Conservation (phyloP, 2,329 filamentous ascomycete genomes). For the Colletotrichum sidae region DNA sequence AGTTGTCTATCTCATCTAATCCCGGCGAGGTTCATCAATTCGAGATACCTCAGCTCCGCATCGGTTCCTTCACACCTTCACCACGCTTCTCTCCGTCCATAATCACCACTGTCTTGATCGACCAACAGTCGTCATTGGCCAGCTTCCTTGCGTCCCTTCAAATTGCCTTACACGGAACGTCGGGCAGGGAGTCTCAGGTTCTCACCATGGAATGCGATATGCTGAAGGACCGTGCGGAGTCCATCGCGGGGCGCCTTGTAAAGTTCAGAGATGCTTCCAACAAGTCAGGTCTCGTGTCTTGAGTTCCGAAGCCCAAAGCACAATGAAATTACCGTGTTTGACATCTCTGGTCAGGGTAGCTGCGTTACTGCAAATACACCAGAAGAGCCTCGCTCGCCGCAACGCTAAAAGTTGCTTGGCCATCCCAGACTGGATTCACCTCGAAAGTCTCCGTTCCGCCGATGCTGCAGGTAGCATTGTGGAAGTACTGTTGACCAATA, state of each 20-base stretch:
- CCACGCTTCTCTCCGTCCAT: slow-evolving; percentile 47
- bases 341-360: neutral
- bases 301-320: neutral
- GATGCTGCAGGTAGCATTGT: slow-evolving; percentile 20
- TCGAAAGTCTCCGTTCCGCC: slow-evolving; percentile 27
- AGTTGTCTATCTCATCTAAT: slow-evolving; percentile 41
- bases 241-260: slow-evolving; percentile 38
- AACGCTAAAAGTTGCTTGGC: slow-evolving; percentile 37
- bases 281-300: slow-evolving; percentile 5
- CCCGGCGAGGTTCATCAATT: slow-evolving; percentile 47
- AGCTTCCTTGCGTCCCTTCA: slow-evolving; percentile 2
- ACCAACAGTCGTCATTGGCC: slow-evolving; percentile 44
- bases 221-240: slow-evolving; percentile 39
- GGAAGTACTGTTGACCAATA: slow-evolving; percentile 27
- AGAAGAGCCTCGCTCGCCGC: slow-evolving; percentile 32
- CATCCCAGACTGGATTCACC: neutral
- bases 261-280: slow-evolving; percentile 18
- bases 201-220: slow-evolving; percentile 44
- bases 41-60: slow-evolving; percentile 53
- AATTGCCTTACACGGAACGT: neutral
- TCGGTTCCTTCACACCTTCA: slow-evolving; percentile 53
- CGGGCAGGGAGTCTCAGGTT: slow-evolving; percentile 38
- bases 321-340: neutral
- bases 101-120: slow-evolving; percentile 46
- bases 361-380: slow-evolving; percentile 13